phyloP scores from a whole-genome alignment of 2,329 filamentous ascomycete species.

The Orbilia javanica region DNA sequence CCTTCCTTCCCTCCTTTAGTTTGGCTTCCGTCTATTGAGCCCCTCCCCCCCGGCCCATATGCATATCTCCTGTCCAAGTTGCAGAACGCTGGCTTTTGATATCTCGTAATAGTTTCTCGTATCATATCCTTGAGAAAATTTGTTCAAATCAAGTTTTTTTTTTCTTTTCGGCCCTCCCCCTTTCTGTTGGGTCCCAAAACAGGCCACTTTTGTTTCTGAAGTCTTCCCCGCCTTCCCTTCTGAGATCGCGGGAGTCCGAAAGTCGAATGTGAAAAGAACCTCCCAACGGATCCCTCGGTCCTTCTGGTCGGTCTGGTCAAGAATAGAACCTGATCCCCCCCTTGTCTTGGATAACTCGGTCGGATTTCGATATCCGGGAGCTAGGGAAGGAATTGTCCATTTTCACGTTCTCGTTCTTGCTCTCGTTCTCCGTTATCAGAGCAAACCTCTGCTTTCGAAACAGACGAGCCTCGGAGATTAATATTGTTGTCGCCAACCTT shows the following conservation, averaged over 20 bases:
- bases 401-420: slow-evolving; percentile 38
- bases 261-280: slow-evolving; percentile 32
- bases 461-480: slow-evolving; percentile 54
- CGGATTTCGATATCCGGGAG: slow-evolving; percentile 53
- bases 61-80: background rate
- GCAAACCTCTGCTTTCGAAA: slow-evolving; percentile 24
- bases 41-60: slow-evolving; percentile 12
- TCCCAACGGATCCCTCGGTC: slow-evolving; percentile 37
- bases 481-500: slow-evolving; percentile 13
- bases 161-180: background rate
- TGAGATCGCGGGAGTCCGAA: slow-evolving; percentile 49
- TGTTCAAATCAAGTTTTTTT: slow-evolving; percentile 2
- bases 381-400: slow-evolving; percentile 5
- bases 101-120: slow-evolving; percentile 7
- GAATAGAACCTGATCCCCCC: slow-evolving; percentile 42
- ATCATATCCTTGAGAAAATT: background rate
- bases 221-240: slow-evolving; percentile 53
- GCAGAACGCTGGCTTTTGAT: background rate
- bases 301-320: slow-evolving; percentile 1
- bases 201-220: slow-evolving; percentile 24
- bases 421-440: slow-evolving; percentile 16
- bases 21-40: background rate
- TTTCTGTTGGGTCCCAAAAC: slow-evolving; percentile 29
- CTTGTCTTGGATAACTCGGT: slow-evolving; percentile 41
- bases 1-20: background rate